Conservation (phyloP, 1,284 basidiomycete genomes). For the Stygiomarasmius scandens region DNA sequence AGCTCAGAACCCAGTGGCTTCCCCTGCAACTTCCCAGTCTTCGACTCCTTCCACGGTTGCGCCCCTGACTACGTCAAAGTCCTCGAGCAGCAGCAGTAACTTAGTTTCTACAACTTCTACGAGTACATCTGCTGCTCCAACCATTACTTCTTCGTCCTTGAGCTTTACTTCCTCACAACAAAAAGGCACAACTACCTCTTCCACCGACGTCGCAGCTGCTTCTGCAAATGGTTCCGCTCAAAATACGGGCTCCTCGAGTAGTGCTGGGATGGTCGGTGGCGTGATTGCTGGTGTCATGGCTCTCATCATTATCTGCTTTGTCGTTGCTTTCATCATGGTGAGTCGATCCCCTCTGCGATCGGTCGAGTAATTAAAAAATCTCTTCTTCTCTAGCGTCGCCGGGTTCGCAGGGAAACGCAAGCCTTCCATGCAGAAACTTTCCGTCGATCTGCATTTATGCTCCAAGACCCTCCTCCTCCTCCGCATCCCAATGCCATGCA, state of each 20-base stretch:
- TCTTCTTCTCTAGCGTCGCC: slow-evolving; percentile 38
- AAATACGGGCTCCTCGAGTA: slow-evolving; percentile 28
- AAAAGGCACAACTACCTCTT: slow-evolving; percentile 20
- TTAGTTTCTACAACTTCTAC: neutral
- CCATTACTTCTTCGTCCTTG: neutral
- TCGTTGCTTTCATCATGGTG: slow-evolving; percentile 59
- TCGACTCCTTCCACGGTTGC: neutral
- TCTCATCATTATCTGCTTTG: slow-evolving; percentile 48
- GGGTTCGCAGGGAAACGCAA: slow-evolving; percentile 42
- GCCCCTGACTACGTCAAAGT: neutral
- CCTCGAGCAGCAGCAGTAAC: neutral
- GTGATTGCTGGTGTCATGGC: slow-evolving; percentile 53
- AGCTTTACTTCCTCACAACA: neutral
- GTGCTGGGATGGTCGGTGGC: slow-evolving; percentile 49
- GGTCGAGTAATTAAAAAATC: no score
- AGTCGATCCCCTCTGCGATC: slow-evolving; percentile 23
- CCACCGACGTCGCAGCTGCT: slow-evolving; percentile 18
- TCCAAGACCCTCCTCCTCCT: slow-evolving; percentile 49
- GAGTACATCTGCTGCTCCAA: neutral
- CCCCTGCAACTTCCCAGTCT: neutral
- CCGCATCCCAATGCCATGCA: slow-evolving; percentile 30
- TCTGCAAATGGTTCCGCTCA: slow-evolving; percentile 23
- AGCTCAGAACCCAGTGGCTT: neutral
- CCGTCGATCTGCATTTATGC: slow-evolving; percentile 61
- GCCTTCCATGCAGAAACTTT: slow-evolving; percentile 57